Conservation (phyloP, 352 stramenopile species). For the Pythium coloratum region DNA sequence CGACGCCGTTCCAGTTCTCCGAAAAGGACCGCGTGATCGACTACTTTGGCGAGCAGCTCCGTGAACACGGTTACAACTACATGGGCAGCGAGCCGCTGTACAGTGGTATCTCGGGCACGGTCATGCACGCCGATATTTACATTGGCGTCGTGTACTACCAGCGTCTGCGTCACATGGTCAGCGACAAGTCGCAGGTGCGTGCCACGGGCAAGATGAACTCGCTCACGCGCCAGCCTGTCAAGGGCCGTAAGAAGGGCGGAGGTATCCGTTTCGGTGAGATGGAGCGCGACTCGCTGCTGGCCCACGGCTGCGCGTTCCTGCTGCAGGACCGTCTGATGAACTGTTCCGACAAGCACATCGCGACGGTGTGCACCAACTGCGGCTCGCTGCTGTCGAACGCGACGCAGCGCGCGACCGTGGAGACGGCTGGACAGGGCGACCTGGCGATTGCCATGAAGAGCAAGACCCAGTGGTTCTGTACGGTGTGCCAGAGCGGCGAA, state of each 20-base stretch:
- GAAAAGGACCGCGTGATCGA: conserved; percentile 98
- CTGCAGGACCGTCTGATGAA: conserved; percentile 98
- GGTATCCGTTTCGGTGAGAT: conserved; percentile 99
- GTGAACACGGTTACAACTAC: conserved; percentile 96
- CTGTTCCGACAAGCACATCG: conserved; percentile 98
- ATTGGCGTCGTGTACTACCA: conserved; percentile 99
- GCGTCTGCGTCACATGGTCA: conserved; percentile 99
- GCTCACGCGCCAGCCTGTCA: conserved; percentile 99
- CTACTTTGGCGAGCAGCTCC: conserved; percentile 99
- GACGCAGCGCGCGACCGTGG: conserved; percentile 81
- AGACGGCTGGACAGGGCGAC: conserved; percentile 80
- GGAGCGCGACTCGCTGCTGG: conserved; percentile 98
- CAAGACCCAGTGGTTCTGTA: conserved; percentile 86
- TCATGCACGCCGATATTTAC: conserved; percentile 99
- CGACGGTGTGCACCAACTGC: conserved; percentile 95
- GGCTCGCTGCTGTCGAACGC: conserved; percentile 86
- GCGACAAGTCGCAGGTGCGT: conserved; percentile 99
- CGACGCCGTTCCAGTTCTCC: conserved; percentile 99
- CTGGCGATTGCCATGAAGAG: conserved; percentile 87
- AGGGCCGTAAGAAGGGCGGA: conserved; percentile 98
- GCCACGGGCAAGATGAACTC: conserved; percentile 98
- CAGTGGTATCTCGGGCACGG: conserved; percentile 96
- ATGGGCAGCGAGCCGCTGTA: conserved; percentile 99
- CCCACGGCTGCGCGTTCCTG: conserved; percentile 96
- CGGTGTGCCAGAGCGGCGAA: conserved; percentile 86